phyloP scores from a whole-genome alignment of 257 asterid species.

The Vinca minor region DNA sequence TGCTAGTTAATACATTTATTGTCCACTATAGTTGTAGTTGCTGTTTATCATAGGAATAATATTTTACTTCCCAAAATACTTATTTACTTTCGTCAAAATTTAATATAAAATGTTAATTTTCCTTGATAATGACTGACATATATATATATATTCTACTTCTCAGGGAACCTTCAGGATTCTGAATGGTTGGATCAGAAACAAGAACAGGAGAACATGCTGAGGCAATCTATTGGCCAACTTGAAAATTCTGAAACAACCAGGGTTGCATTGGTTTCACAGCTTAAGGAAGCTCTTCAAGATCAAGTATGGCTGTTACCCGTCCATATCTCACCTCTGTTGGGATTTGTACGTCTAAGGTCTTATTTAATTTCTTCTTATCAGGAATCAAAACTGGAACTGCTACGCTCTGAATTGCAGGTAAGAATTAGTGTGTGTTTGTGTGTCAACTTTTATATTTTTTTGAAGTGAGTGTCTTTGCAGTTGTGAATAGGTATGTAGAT shows the following conservation, averaged over 20 bases:
- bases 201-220: slow-evolving; percentile 58
- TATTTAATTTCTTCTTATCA: slow-evolving; percentile 33
- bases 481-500: not conserved
- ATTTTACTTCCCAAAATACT: not conserved
- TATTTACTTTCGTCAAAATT: not conserved
- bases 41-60: not conserved
- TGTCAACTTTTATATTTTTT: not conserved
- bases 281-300: slow-evolving; percentile 72
- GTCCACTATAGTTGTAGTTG: not conserved
- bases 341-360: slow-evolving; percentile 13
- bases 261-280: slow-evolving; percentile 57
- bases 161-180: slow-evolving; percentile 56
- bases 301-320: slow-evolving; percentile 45
- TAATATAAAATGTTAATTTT: not conserved
- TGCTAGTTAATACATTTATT: too few relatives aligned
- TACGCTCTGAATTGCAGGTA: slow-evolving; percentile 64
- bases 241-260: slow-evolving; percentile 66
- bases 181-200: slow-evolving; percentile 54
- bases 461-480: not conserved
- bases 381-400: slow-evolving; percentile 72
- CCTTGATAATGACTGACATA: not conserved
- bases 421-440: slow-evolving; percentile 18
- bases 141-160: not conserved
- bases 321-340: slow-evolving; percentile 11
- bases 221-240: slow-evolving; percentile 55